Conservation (phyloP, 306 rosid species). For the Geum urbanum region DNA sequence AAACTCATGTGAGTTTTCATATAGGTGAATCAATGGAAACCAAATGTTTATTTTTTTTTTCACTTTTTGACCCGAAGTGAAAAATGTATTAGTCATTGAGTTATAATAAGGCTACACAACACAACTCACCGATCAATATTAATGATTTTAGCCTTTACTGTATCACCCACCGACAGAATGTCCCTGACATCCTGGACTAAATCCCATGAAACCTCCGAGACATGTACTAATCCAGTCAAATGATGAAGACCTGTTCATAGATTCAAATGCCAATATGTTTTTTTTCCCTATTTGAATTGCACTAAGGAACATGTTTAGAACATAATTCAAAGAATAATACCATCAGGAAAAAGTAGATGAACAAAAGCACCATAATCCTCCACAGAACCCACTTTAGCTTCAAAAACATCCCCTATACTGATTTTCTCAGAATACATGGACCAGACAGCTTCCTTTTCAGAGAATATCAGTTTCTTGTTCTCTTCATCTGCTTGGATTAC, state of each 20-base stretch:
- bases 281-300: conserved; percentile 1
- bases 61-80: background rate
- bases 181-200: conserved; percentile 82
- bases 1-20: conserved; percentile 4
- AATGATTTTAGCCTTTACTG: conserved; percentile 62
- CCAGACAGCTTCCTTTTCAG: conserved; percentile 90
- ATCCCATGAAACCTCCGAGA: conserved; percentile 97
- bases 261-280: conserved; percentile 33
- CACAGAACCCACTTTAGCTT: conserved; percentile 62
- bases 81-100: background rate
- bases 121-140: conserved; percentile 57
- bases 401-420: conserved; percentile 65
- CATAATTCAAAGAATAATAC: conserved; percentile 33
- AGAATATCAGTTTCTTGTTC: conserved; percentile 55
- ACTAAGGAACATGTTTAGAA: background rate
- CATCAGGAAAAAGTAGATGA: conserved; percentile 76
- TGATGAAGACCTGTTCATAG: conserved; percentile 78
- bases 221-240: conserved; percentile 82
- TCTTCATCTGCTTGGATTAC: conserved; percentile 80
- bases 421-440: conserved; percentile 58
- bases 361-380: conserved; percentile 90
- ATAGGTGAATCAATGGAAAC: background rate
- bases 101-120: background rate
- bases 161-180: conserved; percentile 60
- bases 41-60: background rate